These are phyloP conservation scores for Euclidium syriacum DNA, from an alignment of 345 rosid species.

Conservation along the genomic window DNA sequence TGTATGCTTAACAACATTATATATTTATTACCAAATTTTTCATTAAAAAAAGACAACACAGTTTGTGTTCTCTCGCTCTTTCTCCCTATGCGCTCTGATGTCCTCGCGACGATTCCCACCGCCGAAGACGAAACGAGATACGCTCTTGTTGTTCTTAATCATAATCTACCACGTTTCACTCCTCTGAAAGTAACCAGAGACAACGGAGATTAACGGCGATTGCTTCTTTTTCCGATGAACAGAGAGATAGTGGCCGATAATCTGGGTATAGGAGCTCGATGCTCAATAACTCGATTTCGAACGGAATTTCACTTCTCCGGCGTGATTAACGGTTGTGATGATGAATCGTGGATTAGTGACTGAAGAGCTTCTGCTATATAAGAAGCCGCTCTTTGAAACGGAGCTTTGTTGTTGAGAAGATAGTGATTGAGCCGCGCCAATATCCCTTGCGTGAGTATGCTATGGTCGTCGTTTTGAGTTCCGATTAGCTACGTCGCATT, in stretches of 20 bases:
- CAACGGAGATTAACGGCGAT: slow-evolving; percentile 73
- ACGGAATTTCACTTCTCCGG: slow-evolving; percentile 47
- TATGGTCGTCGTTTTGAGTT: slow-evolving; percentile 41
- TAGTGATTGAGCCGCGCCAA: slow-evolving; percentile 99
- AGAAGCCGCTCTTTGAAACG: slow-evolving; percentile 75
- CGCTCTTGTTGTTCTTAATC: too few species aligned
- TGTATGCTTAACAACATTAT: too few species aligned
- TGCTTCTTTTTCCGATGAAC: slow-evolving; percentile 46
- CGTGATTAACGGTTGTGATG: slow-evolving; percentile 30
- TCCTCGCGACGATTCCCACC: too few species aligned
- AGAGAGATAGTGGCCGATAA: slow-evolving; percentile 41
- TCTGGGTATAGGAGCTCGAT: slow-evolving; percentile 52
- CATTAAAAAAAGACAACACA: too few species aligned
- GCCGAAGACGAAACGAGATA: too few species aligned
- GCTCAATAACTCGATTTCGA: slow-evolving; percentile 60
- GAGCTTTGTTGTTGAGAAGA: slow-evolving; percentile 57
- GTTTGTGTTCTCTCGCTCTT: too few species aligned
- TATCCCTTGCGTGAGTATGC: slow-evolving; percentile 98
- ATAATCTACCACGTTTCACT: too few species aligned
- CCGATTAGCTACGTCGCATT: slow-evolving; percentile 88
- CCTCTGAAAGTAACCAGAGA: slow-evolving; percentile 55
- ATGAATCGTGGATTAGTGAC: slow-evolving; percentile 39
- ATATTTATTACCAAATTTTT: too few species aligned
- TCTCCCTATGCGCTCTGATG: too few species aligned
- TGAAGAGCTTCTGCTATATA: slow-evolving; percentile 74